Conservation (phyloP, 1,139 yeast species). For the Arxiozyma slooffiae region DNA sequence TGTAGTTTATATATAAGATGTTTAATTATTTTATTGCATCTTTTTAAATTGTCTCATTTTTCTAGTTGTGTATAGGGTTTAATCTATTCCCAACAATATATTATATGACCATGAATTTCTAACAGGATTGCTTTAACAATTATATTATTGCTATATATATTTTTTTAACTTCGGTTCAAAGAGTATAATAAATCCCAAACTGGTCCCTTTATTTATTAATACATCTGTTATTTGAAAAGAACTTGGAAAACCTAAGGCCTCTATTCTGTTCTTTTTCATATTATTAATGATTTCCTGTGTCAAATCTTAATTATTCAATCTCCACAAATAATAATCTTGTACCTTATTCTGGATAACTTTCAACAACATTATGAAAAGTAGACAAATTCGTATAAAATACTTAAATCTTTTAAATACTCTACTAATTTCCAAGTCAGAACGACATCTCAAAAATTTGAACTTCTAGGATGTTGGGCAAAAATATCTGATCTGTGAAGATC, state of each 20-base stretch:
- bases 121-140: conserved; percentile 30
- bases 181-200: conserved; percentile 38
- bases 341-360: conserved; percentile 32
- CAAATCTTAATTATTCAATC: conserved; percentile 31
- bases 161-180: conserved; percentile 56
- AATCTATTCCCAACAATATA: conserved; percentile 87
- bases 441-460: conserved; percentile 54
- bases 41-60: background rate
- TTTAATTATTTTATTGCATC: background rate
- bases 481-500: conserved; percentile 36
- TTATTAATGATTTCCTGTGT: conserved; percentile 37
- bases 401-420: conserved; percentile 42
- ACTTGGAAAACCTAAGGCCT: conserved; percentile 34
- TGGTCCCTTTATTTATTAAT: conserved; percentile 38
- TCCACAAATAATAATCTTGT: conserved; percentile 33
- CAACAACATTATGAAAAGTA: conserved; percentile 23
- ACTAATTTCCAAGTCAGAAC: conserved; percentile 45
- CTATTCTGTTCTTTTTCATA: conserved; percentile 34
- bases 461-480: conserved; percentile 67
- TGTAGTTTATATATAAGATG: background rate
- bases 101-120: conserved; percentile 78
- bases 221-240: conserved; percentile 71
- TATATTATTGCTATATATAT: conserved; percentile 50
- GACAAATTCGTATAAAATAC: conserved; percentile 30
- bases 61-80: conserved; percentile 30